Base-by-base conservation (phyloP, 2,329 filamentous ascomycete species). In the Aspergillus viridinutans region DNA sequence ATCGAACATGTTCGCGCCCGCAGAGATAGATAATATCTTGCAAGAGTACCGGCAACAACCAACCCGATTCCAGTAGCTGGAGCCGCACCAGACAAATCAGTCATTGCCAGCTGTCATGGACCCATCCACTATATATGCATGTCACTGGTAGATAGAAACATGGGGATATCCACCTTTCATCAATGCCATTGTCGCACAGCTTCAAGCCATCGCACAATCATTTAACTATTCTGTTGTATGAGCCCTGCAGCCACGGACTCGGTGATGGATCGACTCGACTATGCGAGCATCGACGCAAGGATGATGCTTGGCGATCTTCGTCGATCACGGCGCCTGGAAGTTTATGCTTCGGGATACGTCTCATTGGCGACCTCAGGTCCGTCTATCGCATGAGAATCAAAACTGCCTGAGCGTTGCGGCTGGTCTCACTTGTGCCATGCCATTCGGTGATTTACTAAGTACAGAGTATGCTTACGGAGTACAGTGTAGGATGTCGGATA, bases 91-190 rank as follows among this genome's bases (percentile, higher is more conserved):
- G 55, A 59, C 60, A 60, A 60, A 61, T 61, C 12, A 52, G 20
- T 32, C 53, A 17, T 26, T 38, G 60, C 60, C 60, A 61, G 60
- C 55, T 61, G 60, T 60, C 55, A 59, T 17, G 26, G 35, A 40
- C 42, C 50, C 57, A 58, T 58, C 32, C 23, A 55, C n/a, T 54
- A 47, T 47, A 25, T 45, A 20, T 47, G 43, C 43, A 47, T 23
- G 43, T 47, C 43, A 47, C 42, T 45, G 14, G 42, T 45, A 23
- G 42, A 23, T 45, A 23, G 42, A 23, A 45, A 17, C 32, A 17
- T 38, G 32, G 14, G 32, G 32, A 35, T 17, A 38, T 38, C 32
- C 32, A 17, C 32, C 14, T 38, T 38, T 17, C 14, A 38, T 38
- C 32, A 38, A 17, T 38, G 32, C 32, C 32, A 38, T 5, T 38